Evolutionary conservation across 768 basidiomycete genomes (phyloP).

Genomic region (Chalciporus chontae): DNA sequence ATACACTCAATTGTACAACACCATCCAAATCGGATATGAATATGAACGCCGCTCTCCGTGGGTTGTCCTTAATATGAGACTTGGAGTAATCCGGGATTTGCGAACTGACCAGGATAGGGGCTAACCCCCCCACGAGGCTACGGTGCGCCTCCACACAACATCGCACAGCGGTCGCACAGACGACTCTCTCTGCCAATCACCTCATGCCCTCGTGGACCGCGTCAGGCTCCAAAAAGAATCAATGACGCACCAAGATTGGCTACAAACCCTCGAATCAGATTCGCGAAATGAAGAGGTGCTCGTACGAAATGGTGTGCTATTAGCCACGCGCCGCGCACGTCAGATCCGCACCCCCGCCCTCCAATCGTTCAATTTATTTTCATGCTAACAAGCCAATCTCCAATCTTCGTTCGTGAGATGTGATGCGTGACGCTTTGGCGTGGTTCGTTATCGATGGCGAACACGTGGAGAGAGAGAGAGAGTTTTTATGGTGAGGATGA

Average conservation of each 20-base stretch:
- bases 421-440: conserved; percentile 21
- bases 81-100: too few species aligned
- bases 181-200: not conserved
- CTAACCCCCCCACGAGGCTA: conserved; percentile 15
- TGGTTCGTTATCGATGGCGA: conserved; percentile 10
- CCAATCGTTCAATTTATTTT: not conserved
- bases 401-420: conserved; percentile 11
- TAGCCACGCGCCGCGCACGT: conserved; percentile 16
- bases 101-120: not conserved
- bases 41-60: not conserved
- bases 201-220: not conserved
- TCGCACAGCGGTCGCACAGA: not conserved
- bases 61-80: too few species aligned
- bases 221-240: not conserved
- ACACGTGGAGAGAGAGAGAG: not conserved
- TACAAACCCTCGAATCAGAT: conserved; percentile 22
- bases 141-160: conserved; percentile 8
- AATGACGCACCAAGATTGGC: conserved; percentile 20
- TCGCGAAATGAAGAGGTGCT: conserved; percentile 22
- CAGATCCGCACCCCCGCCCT: conserved; percentile 3
- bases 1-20: not conserved
- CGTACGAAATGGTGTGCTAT: not conserved
- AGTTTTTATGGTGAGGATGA: not conserved
- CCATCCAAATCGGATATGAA: not conserved
- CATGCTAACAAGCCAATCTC: conserved; percentile 15